Base-by-base conservation (phyloP, 495 filamentous ascomycete species). In the Apodospora peruviana region DNA sequence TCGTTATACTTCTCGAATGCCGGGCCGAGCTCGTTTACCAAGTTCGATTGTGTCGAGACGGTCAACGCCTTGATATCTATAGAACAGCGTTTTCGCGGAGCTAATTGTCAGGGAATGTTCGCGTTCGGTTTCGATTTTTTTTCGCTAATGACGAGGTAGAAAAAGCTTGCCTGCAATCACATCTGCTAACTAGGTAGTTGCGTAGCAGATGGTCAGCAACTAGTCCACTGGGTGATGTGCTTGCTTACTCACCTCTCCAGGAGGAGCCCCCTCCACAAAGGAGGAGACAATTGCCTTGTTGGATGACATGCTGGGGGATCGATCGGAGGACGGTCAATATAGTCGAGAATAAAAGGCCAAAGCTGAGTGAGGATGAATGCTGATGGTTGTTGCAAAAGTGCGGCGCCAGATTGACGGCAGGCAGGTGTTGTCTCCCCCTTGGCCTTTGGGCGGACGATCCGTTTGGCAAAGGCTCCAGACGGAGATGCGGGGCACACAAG, bases 1-100 rank as follows among this genome's bases (percentile, higher is more conserved):
- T 96, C 91, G 60, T 95, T 97, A 79, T 99, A 96, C 66, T 85
- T 87, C 69, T 91, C 78, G 69, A 96, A 93, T 0, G 93, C 90
- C 2, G 90, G 88, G 4, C 70, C 75, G 10, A 96, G 83, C 34
- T 85, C 81, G 45, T 77, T 65, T 22, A 91, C 67, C 35, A 91
- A 68, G 40, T 76, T 73, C 9, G 82, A 80, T n/a, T n/a, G n/a
- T 21, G 80, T 83, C 56, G 90, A 83, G 63, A 77, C 70, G 16
- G 86, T 90, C 34, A 99, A 75, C 41, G 80, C 68, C 65, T 96
- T 95, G 73, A 99, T 88, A 61, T 95, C 93, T 97, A 47, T 11
- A 20, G 10, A n/a, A n/a, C n/a, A n/a, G n/a, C n/a, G n/a, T n/a
- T n/a, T n/a, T n/a, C n/a, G n/a, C n/a, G n/a, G n/a, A n/a, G n/a